Conservation (phyloP, 192 early-diverging fungal genomes). For the Podila epicladia region DNA sequence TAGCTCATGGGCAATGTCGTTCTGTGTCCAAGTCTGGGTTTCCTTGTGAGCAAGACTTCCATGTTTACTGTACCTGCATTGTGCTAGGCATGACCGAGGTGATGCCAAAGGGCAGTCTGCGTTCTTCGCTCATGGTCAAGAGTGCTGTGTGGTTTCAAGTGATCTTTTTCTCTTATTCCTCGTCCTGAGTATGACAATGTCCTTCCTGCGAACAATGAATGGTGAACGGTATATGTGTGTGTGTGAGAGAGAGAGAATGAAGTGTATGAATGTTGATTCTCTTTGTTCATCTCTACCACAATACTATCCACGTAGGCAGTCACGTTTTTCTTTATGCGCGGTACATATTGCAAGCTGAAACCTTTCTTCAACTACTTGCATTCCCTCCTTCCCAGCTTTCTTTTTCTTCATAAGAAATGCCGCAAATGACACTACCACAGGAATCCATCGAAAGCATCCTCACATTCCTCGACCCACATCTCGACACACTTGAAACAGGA, state of each 20-base stretch:
- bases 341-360: not conserved
- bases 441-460: constrained; percentile 32
- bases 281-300: not conserved
- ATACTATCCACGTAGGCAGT: not conserved
- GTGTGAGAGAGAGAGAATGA: too few relatives aligned
- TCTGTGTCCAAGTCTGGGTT: not conserved
- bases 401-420: not conserved
- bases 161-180: not conserved
- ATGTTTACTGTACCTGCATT: constrained; percentile 23
- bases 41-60: not conserved
- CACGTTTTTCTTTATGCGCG: too few relatives aligned
- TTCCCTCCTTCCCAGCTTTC: not conserved
- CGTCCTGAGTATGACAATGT: not conserved
- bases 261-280: not conserved
- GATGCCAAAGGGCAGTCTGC: constrained; percentile 49
- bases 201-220: not conserved
- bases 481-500: constrained; percentile 37
- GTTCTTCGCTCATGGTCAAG: constrained; percentile 34
- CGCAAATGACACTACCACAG: constrained; percentile 16
- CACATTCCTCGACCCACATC: constrained; percentile 34
- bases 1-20: not conserved
- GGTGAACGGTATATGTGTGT: too few relatives aligned
- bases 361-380: not conserved
- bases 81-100: constrained; percentile 51
- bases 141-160: not conserved